These are phyloP conservation scores for Brasilioporus rufonigricans DNA, from an alignment of 768 basidiomycete genomes.

Conservation along the genomic window DNA sequence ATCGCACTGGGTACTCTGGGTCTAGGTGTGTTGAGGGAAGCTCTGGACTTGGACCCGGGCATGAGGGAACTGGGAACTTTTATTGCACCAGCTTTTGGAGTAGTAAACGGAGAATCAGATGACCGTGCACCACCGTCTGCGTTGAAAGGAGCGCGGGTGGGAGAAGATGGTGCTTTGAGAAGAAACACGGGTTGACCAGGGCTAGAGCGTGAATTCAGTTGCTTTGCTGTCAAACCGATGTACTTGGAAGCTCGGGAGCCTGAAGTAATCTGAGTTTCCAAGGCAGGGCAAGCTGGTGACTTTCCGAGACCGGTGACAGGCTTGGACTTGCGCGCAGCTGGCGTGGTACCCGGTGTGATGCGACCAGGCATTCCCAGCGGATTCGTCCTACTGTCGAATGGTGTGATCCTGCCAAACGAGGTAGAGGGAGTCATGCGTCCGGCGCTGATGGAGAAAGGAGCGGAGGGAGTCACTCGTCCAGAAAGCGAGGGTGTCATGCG, in stretches of 20 bases:
- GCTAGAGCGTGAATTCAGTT: constrained; percentile 52
- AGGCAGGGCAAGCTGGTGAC: constrained; percentile 27
- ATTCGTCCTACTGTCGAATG: constrained; percentile 30
- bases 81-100: constrained; percentile 56
- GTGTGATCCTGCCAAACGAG: constrained; percentile 43
- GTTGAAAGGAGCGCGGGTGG: constrained; percentile 37
- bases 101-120: constrained; percentile 57
- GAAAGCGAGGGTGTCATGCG: constrained; percentile 42
- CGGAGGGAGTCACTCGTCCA: constrained; percentile 47
- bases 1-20: constrained; percentile 68
- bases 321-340: constrained; percentile 31
- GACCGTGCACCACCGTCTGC: constrained; percentile 37
- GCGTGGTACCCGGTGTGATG: constrained; percentile 42
- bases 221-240: constrained; percentile 79
- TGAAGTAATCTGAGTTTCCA: constrained; percentile 57
- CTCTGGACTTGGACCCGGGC: constrained; percentile 30
- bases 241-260: constrained; percentile 87
- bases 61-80: constrained; percentile 17
- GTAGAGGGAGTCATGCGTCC: constrained; percentile 61
- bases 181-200: constrained; percentile 18
- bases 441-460: constrained; percentile 32
- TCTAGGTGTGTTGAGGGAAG: constrained; percentile 51
- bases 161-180: constrained; percentile 33
- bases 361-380: constrained; percentile 40
- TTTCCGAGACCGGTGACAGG: constrained; percentile 31